A percentile compares a stretch with the other conserved stretches of the same genome.
phyloP scores from a whole-genome alignment of 83 land plant genomes.

The Thuja plicata region DNA sequence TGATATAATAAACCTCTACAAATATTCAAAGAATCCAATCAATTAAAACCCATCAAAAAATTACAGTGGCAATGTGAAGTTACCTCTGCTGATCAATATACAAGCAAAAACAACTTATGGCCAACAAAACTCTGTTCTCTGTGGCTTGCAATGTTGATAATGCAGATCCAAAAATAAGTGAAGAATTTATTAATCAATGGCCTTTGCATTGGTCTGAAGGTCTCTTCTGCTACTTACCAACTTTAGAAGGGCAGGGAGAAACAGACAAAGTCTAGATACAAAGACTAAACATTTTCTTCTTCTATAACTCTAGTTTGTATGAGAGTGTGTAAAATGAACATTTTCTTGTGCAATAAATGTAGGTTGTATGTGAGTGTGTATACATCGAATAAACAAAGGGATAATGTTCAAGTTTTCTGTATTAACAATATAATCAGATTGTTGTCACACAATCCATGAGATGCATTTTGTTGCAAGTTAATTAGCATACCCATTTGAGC shows the following conservation, averaged over 20 bases:
- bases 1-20: background rate
- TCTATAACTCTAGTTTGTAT: no score
- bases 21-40: background rate
- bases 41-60: background rate
- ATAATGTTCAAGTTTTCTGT: background rate
- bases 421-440: background rate
- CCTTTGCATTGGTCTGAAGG: slow-evolving; percentile 59
- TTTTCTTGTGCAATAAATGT: no score
- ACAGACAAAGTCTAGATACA: no score
- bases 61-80: no score
- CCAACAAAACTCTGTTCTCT: background rate
- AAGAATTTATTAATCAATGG: background rate
- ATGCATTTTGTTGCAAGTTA: no score
- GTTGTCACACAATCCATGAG: no score
- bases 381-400: background rate
- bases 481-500: background rate
- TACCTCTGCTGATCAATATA: no score
- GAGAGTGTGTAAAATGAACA: no score
- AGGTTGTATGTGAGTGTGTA: no score
- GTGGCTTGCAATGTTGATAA: slow-evolving; percentile 2
- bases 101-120: background rate
- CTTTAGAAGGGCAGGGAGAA: slow-evolving; percentile 72
- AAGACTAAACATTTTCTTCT: no score
- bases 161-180: background rate
- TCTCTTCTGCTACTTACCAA: slow-evolving; percentile 65